phyloP scores from a whole-genome alignment of 495 filamentous ascomycete species.

The Aspergillus coremiiformis region DNA sequence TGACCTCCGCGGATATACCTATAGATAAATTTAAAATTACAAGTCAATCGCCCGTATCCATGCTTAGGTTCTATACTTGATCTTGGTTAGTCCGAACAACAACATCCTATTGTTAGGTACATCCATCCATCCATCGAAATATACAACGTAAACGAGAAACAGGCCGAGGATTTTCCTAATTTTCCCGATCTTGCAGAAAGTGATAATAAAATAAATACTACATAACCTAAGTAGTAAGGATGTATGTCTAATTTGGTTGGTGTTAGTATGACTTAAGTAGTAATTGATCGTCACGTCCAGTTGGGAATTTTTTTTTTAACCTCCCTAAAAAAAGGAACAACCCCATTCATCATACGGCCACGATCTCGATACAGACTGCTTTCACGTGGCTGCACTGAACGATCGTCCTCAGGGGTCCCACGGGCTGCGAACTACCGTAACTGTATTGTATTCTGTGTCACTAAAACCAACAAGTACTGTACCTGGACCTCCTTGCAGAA shows the following conservation, averaged over 20 bases:
- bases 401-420: slow-evolving; percentile 23
- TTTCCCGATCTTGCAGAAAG: neutral
- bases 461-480: neutral
- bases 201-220: neutral
- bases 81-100: too few relatives aligned
- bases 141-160: neutral
- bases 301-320: too few relatives aligned
- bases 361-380: slow-evolving; percentile 18
- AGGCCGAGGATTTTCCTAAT: neutral
- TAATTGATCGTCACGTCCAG: neutral
- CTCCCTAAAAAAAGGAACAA: neutral
- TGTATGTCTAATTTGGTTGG: neutral
- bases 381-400: slow-evolving; percentile 20
- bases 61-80: neutral
- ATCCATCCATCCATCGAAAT: too few relatives aligned
- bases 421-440: slow-evolving; percentile 19
- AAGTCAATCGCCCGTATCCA: neutral
- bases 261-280: neutral
- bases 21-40: too few relatives aligned
- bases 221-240: neutral
- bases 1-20: neutral
- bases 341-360: slow-evolving; percentile 1
- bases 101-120: too few relatives aligned
- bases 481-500: neutral
- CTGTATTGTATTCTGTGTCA: slow-evolving; percentile 7